phyloP scores from a whole-genome alignment of 768 basidiomycete species.

The Pulveroboletus sp. region DNA sequence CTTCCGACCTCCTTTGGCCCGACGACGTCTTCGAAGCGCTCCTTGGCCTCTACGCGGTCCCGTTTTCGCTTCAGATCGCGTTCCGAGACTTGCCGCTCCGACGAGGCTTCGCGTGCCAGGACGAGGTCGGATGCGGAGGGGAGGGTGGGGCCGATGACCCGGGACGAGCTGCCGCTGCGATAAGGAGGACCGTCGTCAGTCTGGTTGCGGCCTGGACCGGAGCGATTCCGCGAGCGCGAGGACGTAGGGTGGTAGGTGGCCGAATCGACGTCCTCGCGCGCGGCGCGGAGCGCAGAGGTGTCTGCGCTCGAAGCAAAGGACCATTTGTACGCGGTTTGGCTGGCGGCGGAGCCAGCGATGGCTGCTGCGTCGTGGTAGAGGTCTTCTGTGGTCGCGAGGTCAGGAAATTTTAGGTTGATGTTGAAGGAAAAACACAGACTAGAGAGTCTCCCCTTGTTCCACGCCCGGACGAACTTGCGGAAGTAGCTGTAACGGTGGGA shows the following conservation, averaged over 20 bases:
- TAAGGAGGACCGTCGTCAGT: no score
- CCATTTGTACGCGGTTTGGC: slow-evolving; percentile 86
- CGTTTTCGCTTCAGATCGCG: slow-evolving; percentile 61
- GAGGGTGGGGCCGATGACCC: slow-evolving; percentile 62
- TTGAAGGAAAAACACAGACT: slow-evolving; percentile 36
- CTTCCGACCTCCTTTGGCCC: slow-evolving; percentile 78
- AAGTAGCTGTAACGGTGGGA: slow-evolving; percentile 59
- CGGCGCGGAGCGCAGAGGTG: slow-evolving; percentile 50
- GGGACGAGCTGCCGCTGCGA: slow-evolving; percentile 31
- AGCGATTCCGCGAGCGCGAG: no score
- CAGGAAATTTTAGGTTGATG: not conserved
- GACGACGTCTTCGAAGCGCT: slow-evolving; percentile 70
- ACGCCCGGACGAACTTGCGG: slow-evolving; percentile 87
- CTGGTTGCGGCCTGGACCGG: no score
- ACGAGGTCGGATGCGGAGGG: slow-evolving; percentile 67
- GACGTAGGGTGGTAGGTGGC: slow-evolving; percentile 36
- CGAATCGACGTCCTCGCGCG: slow-evolving; percentile 54
- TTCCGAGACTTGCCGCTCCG: slow-evolving; percentile 51
- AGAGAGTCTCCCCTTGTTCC: slow-evolving; percentile 76
- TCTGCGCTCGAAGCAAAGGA: slow-evolving; percentile 74
- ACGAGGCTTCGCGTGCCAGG: slow-evolving; percentile 59
- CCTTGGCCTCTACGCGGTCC: slow-evolving; percentile 60
- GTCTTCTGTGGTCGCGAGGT: slow-evolving; percentile 34
- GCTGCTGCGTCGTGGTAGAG: slow-evolving; percentile 62
- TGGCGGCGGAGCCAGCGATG: slow-evolving; percentile 51